phyloP scores from a whole-genome alignment of 345 rosid species.

The Abelmoschus esculentus region DNA sequence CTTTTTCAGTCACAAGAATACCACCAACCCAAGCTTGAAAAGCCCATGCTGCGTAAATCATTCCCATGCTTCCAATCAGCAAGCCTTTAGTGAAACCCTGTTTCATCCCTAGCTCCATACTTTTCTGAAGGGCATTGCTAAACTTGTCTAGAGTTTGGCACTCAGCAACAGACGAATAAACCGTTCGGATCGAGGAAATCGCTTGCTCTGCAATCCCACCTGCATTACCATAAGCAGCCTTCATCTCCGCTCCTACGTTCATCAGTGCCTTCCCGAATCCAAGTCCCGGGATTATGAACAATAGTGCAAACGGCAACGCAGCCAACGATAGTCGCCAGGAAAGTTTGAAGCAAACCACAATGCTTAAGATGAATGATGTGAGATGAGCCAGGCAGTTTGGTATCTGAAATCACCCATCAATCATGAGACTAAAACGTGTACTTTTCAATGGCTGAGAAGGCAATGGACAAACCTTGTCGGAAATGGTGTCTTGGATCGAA shows the following conservation, averaged over 20 bases:
- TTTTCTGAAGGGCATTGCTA: conserved; percentile 29
- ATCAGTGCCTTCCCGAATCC: conserved; percentile 38
- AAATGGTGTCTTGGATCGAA: conserved; percentile 34
- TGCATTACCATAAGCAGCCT: conserved; percentile 36
- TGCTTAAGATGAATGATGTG: conserved; percentile 30
- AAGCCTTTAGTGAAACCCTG: conserved; percentile 51
- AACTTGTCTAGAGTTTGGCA: conserved; percentile 29
- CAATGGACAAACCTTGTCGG: conserved; percentile 31
- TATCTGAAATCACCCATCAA: not conserved
- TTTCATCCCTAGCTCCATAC: conserved; percentile 35
- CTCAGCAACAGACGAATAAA: conserved; percentile 47
- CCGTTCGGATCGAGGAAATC: conserved; percentile 39
- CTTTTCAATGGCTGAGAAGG: not conserved
- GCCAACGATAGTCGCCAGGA: conserved; percentile 46
- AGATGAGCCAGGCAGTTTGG: conserved; percentile 15
- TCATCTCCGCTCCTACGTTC: conserved; percentile 26
- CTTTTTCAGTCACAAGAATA: conserved; percentile 36
- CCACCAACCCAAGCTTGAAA: conserved; percentile 51
- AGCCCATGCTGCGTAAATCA: conserved; percentile 42
- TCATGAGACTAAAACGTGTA: not conserved
- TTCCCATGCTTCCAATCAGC: conserved; percentile 48
- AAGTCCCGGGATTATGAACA: conserved; percentile 39
- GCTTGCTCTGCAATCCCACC: conserved; percentile 53
- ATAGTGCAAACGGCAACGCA: conserved; percentile 38
- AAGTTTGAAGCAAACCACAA: conserved; percentile 30